Conservation (phyloP, 2,329 filamentous ascomycete species). For the Plectosphaerella cucumerina region DNA sequence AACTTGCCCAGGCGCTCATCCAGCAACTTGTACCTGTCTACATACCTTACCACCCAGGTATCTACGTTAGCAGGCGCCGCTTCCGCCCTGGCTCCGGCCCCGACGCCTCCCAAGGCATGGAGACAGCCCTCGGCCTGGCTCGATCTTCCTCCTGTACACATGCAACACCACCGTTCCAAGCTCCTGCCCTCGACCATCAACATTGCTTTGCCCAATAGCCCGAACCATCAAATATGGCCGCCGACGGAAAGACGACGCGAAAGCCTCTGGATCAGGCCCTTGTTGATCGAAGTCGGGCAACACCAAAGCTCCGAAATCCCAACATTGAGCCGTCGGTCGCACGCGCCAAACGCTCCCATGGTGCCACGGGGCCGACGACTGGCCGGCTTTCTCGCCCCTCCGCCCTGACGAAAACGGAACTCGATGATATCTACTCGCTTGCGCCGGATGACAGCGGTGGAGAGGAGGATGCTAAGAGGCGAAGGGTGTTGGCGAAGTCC, state of each 20-base stretch:
- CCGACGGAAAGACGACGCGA: conserved; percentile 12
- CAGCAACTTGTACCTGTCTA: too few species aligned
- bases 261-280: conserved; percentile 11
- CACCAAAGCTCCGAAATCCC: background rate
- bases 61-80: too few species aligned
- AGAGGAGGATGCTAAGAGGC: background rate
- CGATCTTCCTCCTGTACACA: too few species aligned
- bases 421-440: background rate
- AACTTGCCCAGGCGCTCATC: too few species aligned
- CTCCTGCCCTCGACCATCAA: too few species aligned
- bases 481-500: background rate
- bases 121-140: too few species aligned
- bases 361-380: background rate
- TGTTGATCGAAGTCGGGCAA: conserved; percentile 4
- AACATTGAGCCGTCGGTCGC: background rate
- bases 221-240: conserved; percentile 9
- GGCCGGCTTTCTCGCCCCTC: background rate
- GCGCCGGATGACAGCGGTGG: background rate
- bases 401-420: background rate
- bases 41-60: too few species aligned
- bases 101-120: too few species aligned
- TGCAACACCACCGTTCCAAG: too few species aligned
- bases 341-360: background rate
- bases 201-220: conserved; percentile 1
- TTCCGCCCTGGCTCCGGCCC: too few species aligned